Evolutionary conservation across 1,284 basidiomycete species (phyloP).

Genomic region (Ustanciosporium gigantosporum): DNA sequence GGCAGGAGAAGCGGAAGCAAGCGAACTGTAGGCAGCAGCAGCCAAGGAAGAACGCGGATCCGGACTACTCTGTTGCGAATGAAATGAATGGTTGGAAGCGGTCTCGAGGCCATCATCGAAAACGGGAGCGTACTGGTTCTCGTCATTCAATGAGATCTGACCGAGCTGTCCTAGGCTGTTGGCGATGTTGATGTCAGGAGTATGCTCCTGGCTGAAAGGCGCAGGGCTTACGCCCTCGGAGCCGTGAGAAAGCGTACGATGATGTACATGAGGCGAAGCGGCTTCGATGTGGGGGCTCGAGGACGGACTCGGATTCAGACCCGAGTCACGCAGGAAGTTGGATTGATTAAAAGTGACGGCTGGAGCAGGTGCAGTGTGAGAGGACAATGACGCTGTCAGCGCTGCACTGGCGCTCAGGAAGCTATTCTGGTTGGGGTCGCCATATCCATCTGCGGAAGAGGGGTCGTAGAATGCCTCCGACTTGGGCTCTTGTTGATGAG

Average conservation of each 20-base stretch:
- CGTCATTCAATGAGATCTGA: conserved; percentile 31
- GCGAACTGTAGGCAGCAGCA: not conserved
- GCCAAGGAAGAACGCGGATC: not conserved
- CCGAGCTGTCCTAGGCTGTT: conserved; percentile 31
- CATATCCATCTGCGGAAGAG: conserved; percentile 38
- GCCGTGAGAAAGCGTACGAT: conserved; percentile 21
- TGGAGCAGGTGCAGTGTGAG: conserved; percentile 4
- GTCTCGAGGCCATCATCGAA: conserved; percentile 16
- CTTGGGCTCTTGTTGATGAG: not conserved
- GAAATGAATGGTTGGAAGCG: not conserved
- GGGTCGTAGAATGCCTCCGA: conserved; percentile 33
- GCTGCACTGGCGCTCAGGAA: conserved; percentile 16
- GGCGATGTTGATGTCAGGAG: conserved; percentile 11
- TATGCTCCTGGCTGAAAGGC: conserved; percentile 1
- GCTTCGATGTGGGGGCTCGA: conserved; percentile 19
- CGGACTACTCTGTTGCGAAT: not conserved
- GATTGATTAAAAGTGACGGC: conserved; percentile 4
- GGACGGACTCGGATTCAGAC: conserved; percentile 18
- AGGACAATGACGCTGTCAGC: conserved; percentile 5
- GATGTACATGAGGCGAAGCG: conserved; percentile 14
- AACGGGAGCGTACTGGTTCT: conserved; percentile 14
- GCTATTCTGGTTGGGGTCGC: conserved; percentile 15
- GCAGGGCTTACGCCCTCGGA: conserved; percentile 20
- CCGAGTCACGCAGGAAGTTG: conserved; percentile 19
- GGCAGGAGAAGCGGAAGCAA: not conserved